Evolutionary conservation across 768 basidiomycete genomes (phyloP).

Genomic region (Tricholoma furcatifolium): DNA sequence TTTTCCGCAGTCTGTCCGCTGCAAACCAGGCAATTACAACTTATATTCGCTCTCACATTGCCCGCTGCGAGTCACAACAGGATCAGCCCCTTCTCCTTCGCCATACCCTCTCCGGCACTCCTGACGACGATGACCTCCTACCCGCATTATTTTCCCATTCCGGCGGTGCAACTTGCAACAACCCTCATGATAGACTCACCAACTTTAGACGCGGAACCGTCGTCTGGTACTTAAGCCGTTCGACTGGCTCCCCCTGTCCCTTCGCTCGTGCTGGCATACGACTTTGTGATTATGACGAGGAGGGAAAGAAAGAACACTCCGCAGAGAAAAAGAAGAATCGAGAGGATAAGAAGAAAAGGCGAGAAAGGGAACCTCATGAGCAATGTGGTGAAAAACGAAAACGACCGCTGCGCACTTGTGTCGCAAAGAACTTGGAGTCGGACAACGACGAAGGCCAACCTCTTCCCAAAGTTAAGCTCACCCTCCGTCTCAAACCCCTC

Average conservation of each 20-base stretch:
- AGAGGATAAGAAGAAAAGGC: slow-evolving; percentile 24
- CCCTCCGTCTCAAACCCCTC: slow-evolving; percentile 59
- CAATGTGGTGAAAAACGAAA: slow-evolving; percentile 45
- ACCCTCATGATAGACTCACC: slow-evolving; percentile 48
- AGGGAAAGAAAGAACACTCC: slow-evolving; percentile 37
- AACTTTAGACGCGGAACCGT: slow-evolving; percentile 78
- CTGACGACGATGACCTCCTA: slow-evolving; percentile 70
- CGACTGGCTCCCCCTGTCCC: slow-evolving; percentile 73
- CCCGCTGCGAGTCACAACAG: slow-evolving; percentile 68
- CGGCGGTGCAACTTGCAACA: slow-evolving; percentile 59
- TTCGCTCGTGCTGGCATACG: slow-evolving; percentile 73
- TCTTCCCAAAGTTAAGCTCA: slow-evolving; percentile 70
- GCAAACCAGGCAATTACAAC: slow-evolving; percentile 82
- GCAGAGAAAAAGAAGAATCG: slow-evolving; percentile 27
- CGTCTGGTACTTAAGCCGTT: slow-evolving; percentile 79
- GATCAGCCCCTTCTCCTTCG: slow-evolving; percentile 74
- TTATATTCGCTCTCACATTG: slow-evolving; percentile 73
- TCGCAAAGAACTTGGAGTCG: slow-evolving; percentile 26
- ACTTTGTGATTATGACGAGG: slow-evolving; percentile 63
- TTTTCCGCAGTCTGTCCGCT: slow-evolving; percentile 58
- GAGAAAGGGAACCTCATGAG: slow-evolving; percentile 26
- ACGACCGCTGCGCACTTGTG: slow-evolving; percentile 37
- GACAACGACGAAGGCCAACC: slow-evolving; percentile 39
- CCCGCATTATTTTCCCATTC: slow-evolving; percentile 67
- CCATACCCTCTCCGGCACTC: slow-evolving; percentile 70